Evolutionary conservation across 2,329 filamentous ascomycete species (phyloP).

Genomic region (Myriangium duriaei): DNA sequence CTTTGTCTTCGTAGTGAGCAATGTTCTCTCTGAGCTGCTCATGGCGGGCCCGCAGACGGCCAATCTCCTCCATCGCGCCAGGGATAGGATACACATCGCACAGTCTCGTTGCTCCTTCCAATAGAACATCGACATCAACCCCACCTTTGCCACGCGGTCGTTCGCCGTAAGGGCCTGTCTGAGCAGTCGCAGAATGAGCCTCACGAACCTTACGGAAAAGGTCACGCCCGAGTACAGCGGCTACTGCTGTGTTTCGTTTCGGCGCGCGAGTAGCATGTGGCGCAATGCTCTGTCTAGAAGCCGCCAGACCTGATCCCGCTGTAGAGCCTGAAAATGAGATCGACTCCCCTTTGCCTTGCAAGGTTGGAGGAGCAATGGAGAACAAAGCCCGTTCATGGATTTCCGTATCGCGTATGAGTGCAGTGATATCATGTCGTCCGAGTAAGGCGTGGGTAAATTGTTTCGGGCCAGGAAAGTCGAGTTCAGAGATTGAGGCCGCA

Average conservation of each 20-base stretch:
- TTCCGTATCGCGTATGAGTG: constrained; percentile 89
- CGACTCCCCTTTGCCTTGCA: constrained; percentile 28
- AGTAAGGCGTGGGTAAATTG: constrained; percentile 93
- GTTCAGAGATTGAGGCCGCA: constrained; percentile 34
- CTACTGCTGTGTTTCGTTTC: constrained; percentile 69
- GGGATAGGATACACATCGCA: constrained; percentile 76
- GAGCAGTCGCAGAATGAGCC: constrained; percentile 21
- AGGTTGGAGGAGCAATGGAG: constrained; percentile 63
- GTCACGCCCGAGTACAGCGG: constrained; percentile 75
- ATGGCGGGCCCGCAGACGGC: constrained; percentile 57
- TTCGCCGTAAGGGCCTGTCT: constrained; percentile 22
- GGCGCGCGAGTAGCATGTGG: constrained; percentile 40
- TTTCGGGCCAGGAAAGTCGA: constrained; percentile 69
- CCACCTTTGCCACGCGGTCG: constrained; percentile 46
- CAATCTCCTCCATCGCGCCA: constrained; percentile 66
- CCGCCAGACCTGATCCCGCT: constrained; percentile 28
- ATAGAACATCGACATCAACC: constrained; percentile 72
- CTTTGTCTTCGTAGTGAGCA: constrained; percentile 66
- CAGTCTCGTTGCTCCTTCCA: constrained; percentile 80
- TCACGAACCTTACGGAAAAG: constrained; percentile 68
- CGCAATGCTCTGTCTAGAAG: constrained; percentile 12
- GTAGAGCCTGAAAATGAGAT: constrained; percentile 15
- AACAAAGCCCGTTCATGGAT: constrained; percentile 89
- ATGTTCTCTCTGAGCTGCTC: constrained; percentile 60
- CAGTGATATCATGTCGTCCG: constrained; percentile 79